Evolutionary conservation across 768 basidiomycete genomes (phyloP).

Genomic region (Scleroderma citrinum): DNA sequence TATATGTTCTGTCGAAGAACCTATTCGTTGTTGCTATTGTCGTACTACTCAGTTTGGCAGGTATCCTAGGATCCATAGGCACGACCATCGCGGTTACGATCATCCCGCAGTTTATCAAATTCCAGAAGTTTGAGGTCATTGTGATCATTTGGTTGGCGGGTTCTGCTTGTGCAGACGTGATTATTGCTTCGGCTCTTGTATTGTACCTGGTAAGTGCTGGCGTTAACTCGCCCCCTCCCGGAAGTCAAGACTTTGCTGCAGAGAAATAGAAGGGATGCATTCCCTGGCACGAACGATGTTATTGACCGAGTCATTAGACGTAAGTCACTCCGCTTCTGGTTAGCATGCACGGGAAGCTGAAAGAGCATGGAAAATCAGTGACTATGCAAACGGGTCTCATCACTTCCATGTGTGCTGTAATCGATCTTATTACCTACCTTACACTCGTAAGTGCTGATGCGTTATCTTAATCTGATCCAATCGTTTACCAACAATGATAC

Average conservation of each 20-base stretch:
- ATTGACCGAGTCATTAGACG: conserved; percentile 37
- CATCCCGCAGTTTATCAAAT: conserved; percentile 27
- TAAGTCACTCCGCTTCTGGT: conserved; percentile 10
- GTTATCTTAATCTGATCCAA: too few species aligned
- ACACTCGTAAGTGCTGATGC: conserved; percentile 2
- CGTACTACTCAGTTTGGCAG: conserved; percentile 19
- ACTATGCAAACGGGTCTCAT: conserved; percentile 30
- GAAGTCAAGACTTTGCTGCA: conserved; percentile 7
- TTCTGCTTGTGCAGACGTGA: conserved; percentile 33
- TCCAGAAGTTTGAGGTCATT: conserved; percentile 30
- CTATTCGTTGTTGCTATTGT: conserved; percentile 21
- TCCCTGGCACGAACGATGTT: conserved; percentile 32
- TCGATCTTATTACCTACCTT: conserved; percentile 20
- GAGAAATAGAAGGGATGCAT: conserved; percentile 36
- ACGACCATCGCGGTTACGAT: conserved; percentile 31
- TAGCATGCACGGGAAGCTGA: neutral
- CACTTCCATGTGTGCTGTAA: conserved; percentile 26
- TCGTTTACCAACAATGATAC: neutral
- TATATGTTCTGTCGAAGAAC: conserved; percentile 28
- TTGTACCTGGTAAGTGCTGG: conserved; percentile 33
- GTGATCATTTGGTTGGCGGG: conserved; percentile 37
- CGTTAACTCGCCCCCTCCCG: neutral
- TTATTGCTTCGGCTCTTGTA: conserved; percentile 36
- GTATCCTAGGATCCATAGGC: conserved; percentile 15
- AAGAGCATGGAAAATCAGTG: conserved; percentile 13